Evolutionary conservation across 108 stramenopile genomes (phyloP), one percentile per base, ranked within the genome.

Genomic region (Ochromonas danica): DNA sequence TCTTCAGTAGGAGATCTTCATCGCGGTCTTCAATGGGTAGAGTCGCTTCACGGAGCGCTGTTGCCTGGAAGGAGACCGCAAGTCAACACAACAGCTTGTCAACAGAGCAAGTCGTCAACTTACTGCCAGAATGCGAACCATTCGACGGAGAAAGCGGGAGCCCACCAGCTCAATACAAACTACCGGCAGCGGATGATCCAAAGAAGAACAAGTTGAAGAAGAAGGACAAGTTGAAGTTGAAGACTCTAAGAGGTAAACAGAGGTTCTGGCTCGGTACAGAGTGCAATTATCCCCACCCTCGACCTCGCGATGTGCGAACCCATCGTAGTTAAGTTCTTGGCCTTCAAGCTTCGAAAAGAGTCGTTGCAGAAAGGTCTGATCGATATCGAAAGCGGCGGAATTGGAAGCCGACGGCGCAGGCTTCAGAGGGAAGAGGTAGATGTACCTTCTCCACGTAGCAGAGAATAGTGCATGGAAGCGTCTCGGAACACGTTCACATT

Each of bases 121-220:
- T 75, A 75, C 72, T 33, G 38, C 72, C 17, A 75, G 14, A 75
- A 57, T 75, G 14, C 72, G 43, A 75, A 75, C 72, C 72, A 75
- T 75, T 36, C 72, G 14, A 35, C 72, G 3, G 3, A 75, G 40
- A 41, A 75, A 75, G 3, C 72, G 36, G 31, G 3, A 3, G 6
- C 72, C 72, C 6, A 75, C 72, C 28, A 75, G 25, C 31, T 75
- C 72, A 3, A 75, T 42, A 31, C 43, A 45, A 14, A 70, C 22
- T 60, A 25, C 57, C 25, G 57, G 57, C 25, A 60, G 25, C 25
- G 57, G n/a, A 25, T 60, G n/a, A n/a, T n/a, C n/a, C n/a, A n/a
- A n/a, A n/a, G n/a, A n/a, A n/a, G n/a, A n/a, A n/a, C n/a, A n/a
- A n/a, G n/a, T n/a, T n/a, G n/a, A n/a, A n/a, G n/a, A n/a, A n/a